Evolutionary conservation across 75 land plant genomes (phyloP).

Genomic region (Selaginella tamariscina): DNA sequence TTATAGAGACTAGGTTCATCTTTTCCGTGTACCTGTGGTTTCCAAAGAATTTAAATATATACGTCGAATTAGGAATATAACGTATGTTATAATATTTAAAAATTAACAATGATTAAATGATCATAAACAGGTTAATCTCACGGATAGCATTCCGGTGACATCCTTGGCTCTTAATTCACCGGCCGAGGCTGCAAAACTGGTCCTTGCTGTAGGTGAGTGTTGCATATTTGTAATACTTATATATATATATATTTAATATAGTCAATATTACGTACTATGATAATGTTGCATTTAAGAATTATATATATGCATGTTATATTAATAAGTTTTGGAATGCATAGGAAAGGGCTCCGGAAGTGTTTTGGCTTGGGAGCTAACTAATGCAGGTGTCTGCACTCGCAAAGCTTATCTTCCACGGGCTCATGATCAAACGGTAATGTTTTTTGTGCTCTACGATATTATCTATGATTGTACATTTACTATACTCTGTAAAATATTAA

Average conservation of each 20-base stretch:
- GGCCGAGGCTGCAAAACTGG: not conserved
- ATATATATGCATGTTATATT: too few relatives aligned
- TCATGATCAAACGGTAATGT: constrained; percentile 74
- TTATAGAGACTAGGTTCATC: too few relatives aligned
- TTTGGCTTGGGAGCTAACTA: constrained; percentile 37
- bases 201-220: not conserved
- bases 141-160: constrained; percentile 38
- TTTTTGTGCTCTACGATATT: constrained; percentile 1
- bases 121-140: constrained; percentile 32
- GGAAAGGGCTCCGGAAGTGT: constrained; percentile 75
- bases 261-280: too few relatives aligned
- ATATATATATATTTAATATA: too few relatives aligned
- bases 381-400: constrained; percentile 21
- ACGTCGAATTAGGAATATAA: too few relatives aligned
- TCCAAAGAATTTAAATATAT: too few relatives aligned
- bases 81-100: too few relatives aligned
- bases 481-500: too few relatives aligned
- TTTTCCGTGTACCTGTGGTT: too few relatives aligned
- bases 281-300: too few relatives aligned
- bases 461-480: too few relatives aligned
- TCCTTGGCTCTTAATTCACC: constrained; percentile 30
- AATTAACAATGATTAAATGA: too few relatives aligned
- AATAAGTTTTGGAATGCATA: constrained; percentile 45
- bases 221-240: not conserved
- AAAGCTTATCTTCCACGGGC: constrained; percentile 29